Conservation (phyloP, 768 basidiomycete genomes). For the Guyanaporus albipodus region DNA sequence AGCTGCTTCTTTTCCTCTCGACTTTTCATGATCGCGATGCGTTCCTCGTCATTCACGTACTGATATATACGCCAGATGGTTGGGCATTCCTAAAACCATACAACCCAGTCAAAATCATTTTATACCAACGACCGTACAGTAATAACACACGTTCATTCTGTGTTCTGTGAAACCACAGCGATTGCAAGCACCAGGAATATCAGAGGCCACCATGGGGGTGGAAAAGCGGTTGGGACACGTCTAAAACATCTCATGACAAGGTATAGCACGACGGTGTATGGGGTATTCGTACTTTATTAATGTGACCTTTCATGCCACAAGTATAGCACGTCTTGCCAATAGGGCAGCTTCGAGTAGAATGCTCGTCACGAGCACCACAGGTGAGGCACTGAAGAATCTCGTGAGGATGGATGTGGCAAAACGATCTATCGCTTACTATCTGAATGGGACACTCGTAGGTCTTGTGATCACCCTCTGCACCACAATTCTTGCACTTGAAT, state of each 20-base stretch:
- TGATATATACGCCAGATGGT: slow-evolving; percentile 79
- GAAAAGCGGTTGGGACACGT: slow-evolving; percentile 65
- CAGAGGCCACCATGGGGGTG: slow-evolving; percentile 15
- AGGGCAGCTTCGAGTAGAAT: slow-evolving; percentile 72
- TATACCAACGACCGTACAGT: not conserved
- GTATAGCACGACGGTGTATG: not conserved
- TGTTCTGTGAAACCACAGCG: slow-evolving; percentile 67
- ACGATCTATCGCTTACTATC: slow-evolving; percentile 49
- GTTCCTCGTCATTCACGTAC: slow-evolving; percentile 58
- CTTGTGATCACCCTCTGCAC: slow-evolving; percentile 67
- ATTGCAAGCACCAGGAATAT: slow-evolving; percentile 50
- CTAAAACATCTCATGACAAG: slow-evolving; percentile 31
- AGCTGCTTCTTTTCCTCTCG: slow-evolving; percentile 51
- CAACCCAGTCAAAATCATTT: not conserved
- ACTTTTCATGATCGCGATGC: slow-evolving; percentile 37
- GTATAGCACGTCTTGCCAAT: slow-evolving; percentile 76
- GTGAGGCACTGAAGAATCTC: slow-evolving; percentile 57
- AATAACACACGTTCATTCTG: slow-evolving; percentile 52
- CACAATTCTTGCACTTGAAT: slow-evolving; percentile 73
- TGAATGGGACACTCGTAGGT: slow-evolving; percentile 64
- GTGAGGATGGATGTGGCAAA: not conserved
- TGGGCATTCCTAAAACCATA: slow-evolving; percentile 64
- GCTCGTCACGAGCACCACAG: slow-evolving; percentile 78
- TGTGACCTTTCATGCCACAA: slow-evolving; percentile 83
- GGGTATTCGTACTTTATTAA: slow-evolving; percentile 47